Percentiles rank a stretch among this genome's conserved stretches.
Evolutionary conservation across 2,329 filamentous ascomycete genomes (phyloP).

Genomic region (Pochonia chlamydosporia): DNA sequence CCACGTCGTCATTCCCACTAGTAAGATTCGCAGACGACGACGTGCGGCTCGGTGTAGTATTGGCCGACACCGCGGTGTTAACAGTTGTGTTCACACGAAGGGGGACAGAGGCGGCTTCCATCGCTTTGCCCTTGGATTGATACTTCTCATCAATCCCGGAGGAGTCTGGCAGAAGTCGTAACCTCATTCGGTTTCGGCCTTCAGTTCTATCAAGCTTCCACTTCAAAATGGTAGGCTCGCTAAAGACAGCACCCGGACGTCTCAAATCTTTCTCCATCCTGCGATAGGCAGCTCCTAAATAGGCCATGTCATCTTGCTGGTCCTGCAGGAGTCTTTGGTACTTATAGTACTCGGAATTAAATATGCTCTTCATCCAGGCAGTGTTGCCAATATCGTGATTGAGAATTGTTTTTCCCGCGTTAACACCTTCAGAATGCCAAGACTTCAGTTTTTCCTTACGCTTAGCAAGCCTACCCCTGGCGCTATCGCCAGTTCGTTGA

Average conservation of each 20-base stretch:
- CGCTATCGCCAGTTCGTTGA: slow-evolving; percentile 68
- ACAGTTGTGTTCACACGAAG: slow-evolving; percentile 27
- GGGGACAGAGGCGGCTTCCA: slow-evolving; percentile 31
- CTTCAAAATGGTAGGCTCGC: slow-evolving; percentile 56
- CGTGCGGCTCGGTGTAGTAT: slow-evolving; percentile 9
- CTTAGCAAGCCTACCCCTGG: slow-evolving; percentile 62
- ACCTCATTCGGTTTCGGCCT: slow-evolving; percentile 88
- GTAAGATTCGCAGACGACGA: slow-evolving; percentile 16
- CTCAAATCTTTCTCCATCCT: slow-evolving; percentile 74
- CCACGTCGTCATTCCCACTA: slow-evolving; percentile 12
- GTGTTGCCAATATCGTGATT: slow-evolving; percentile 83
- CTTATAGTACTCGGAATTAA: slow-evolving; percentile 85
- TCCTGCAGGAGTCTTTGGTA: slow-evolving; percentile 86
- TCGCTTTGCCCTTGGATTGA: slow-evolving; percentile 72
- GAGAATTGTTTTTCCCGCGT: slow-evolving; percentile 64
- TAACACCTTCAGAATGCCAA: slow-evolving; percentile 68
- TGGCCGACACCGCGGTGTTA: slow-evolving; percentile 14
- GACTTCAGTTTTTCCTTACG: slow-evolving; percentile 76
- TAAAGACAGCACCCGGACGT: slow-evolving; percentile 76
- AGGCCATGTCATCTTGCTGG: slow-evolving; percentile 82
- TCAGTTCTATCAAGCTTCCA: slow-evolving; percentile 97
- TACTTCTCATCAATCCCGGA: slow-evolving; percentile 65
- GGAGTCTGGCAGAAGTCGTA: slow-evolving; percentile 77
- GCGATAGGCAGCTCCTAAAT: slow-evolving; percentile 67
- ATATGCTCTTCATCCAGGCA: slow-evolving; percentile 94